A percentile compares a stretch with the other conserved stretches of the same genome.
phyloP scores from a whole-genome alignment of 176 grass and related monocot genomes.

The Avena insularis region DNA sequence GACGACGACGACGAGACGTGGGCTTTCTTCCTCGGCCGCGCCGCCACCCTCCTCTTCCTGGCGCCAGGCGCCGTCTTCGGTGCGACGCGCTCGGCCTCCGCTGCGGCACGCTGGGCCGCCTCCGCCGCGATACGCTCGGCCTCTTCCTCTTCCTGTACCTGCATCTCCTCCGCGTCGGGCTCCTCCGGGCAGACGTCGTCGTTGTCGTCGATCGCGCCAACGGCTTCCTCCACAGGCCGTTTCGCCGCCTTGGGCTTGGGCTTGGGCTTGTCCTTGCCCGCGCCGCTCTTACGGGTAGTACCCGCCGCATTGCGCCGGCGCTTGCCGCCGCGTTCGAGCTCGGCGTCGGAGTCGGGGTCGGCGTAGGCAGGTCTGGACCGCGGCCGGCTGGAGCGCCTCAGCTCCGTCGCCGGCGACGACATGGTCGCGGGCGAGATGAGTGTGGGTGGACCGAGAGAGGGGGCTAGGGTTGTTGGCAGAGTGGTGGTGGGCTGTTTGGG shows the following conservation, averaged over 20 bases:
- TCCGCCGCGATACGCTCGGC: background rate
- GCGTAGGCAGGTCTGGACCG: background rate
- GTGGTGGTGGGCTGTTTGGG: too few species aligned
- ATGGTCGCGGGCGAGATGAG: background rate
- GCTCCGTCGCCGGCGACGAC: background rate
- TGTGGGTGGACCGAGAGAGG: too few species aligned
- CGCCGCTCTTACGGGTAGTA: background rate
- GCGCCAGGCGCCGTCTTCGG: background rate
- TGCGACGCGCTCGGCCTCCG: background rate
- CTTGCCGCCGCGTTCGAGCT: background rate
- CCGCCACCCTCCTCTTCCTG: background rate
- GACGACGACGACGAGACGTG: background rate
- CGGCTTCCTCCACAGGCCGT: too few species aligned
- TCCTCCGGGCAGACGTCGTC: background rate
- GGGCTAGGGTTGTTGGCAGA: background rate
- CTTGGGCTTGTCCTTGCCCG: background rate
- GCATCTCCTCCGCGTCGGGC: constrained; percentile 1
- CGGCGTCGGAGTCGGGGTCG: background rate
- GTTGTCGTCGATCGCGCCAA: background rate
- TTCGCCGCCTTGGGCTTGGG: background rate
- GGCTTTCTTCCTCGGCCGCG: background rate
- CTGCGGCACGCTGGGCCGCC: too few species aligned
- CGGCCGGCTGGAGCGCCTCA: background rate
- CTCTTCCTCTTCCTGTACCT: background rate
- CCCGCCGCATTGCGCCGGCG: background rate